These are phyloP conservation scores for Tolypocladium tundrense DNA, from an alignment of 2,329 filamentous ascomycete species.

Conservation along the genomic window DNA sequence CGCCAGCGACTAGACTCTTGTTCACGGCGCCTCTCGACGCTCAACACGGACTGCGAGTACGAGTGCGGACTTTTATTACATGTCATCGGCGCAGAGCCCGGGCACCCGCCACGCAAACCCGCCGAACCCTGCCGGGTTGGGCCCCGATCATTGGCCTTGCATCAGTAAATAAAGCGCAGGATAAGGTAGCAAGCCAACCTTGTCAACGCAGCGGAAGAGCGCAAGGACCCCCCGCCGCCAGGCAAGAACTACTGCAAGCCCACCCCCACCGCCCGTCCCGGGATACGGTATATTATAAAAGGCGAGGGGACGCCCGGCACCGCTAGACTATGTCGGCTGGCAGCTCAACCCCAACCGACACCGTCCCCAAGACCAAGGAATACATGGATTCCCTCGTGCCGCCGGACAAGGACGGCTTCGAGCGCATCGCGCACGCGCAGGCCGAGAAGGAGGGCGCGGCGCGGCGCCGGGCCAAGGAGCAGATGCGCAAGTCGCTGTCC, in stretches of 20 bases:
- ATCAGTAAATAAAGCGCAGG: background rate
- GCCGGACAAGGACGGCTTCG: conserved; percentile 35
- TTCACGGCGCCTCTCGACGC: background rate
- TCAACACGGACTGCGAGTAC: background rate
- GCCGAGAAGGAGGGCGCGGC: conserved; percentile 33
- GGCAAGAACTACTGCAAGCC: background rate
- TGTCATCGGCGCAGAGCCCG: background rate
- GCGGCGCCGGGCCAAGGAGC: conserved; percentile 28
- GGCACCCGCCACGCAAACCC: background rate
- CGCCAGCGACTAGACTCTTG: background rate
- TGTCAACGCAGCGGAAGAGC: background rate
- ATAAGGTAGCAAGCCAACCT: background rate
- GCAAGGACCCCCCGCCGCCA: background rate
- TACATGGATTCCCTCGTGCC: conserved; percentile 42
- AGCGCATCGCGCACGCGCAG: conserved; percentile 39
- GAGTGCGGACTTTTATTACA: background rate
- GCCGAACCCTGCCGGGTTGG: background rate
- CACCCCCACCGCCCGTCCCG: background rate
- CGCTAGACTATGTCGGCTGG: background rate
- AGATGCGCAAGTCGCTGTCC: conserved; percentile 20
- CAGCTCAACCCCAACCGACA: conserved; percentile 5
- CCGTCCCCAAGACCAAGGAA: conserved; percentile 20
- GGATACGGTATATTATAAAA: background rate
- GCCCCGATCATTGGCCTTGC: background rate
- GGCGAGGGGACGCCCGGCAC: background rate